These are phyloP conservation scores for Aspergillus ustus DNA, from an alignment of 2,329 filamentous ascomycete species.

Conservation along the genomic window DNA sequence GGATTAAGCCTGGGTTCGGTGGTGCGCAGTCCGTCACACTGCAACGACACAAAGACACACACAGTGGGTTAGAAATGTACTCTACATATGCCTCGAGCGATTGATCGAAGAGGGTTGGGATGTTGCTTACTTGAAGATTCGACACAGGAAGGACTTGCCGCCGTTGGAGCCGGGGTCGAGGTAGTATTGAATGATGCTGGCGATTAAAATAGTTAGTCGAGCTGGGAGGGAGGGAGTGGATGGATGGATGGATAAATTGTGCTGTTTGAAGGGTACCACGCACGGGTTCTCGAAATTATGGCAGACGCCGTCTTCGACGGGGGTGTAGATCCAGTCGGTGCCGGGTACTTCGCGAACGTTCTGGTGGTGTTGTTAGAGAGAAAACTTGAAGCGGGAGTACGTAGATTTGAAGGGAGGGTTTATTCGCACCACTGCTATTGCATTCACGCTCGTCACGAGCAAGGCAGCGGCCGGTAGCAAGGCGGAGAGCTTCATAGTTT, in stretches of 20 bases:
- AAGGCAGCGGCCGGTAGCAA: not conserved
- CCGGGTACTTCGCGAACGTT: not conserved
- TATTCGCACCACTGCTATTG: not conserved
- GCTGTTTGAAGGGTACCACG: not conserved
- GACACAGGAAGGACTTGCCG: not conserved
- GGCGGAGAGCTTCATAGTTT: not conserved
- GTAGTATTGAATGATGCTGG: not conserved
- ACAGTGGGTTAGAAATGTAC: not conserved
- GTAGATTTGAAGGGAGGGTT: not conserved
- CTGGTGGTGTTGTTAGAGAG: not conserved
- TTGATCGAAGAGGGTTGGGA: not conserved
- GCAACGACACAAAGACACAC: not conserved
- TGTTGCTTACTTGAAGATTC: not conserved
- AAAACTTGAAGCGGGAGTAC: not conserved
- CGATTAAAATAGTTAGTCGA: not conserved
- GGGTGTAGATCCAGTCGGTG: not conserved
- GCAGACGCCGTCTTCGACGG: not conserved
- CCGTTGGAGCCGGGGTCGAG: not conserved
- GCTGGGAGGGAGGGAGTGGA: too few relatives aligned
- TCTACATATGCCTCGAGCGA: not conserved
- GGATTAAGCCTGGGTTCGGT: not conserved
- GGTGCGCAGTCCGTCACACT: not conserved
- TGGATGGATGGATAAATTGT: not conserved
- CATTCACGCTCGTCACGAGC: not conserved
- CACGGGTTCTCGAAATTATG: not conserved